These are phyloP conservation scores for Chytriomyces hyalinus DNA, from an alignment of 192 early-diverging fungal species.

Conservation along the genomic window DNA sequence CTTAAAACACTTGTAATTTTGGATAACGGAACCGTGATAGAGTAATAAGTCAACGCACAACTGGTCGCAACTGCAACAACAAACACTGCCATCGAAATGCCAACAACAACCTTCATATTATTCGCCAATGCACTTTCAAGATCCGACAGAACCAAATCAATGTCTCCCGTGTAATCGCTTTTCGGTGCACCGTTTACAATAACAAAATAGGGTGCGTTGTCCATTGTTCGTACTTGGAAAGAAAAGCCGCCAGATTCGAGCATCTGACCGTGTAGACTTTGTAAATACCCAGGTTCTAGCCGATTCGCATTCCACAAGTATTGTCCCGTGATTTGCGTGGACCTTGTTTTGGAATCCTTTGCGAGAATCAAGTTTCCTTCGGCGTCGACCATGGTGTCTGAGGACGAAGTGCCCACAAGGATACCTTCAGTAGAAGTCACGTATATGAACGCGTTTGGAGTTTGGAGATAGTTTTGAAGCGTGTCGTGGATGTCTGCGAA, in stretches of 20 bases:
- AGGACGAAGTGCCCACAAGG: too few relatives aligned
- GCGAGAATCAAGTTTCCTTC: too few relatives aligned
- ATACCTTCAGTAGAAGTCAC: background rate
- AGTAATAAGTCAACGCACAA: background rate
- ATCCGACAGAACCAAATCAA: background rate
- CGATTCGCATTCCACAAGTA: too few relatives aligned
- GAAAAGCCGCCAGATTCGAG: background rate
- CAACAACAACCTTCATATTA: background rate
- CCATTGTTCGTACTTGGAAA: background rate
- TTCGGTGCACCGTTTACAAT: constrained; percentile 5
- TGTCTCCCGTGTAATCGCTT: background rate
- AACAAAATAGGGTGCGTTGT: background rate
- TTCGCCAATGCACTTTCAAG: background rate
- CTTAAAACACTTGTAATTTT: background rate
- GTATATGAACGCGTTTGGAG: background rate
- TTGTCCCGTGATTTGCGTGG: too few relatives aligned
- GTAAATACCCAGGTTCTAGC: too few relatives aligned
- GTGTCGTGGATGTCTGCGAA: constrained; percentile 6
- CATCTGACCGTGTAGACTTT: too few relatives aligned
- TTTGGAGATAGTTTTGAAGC: background rate
- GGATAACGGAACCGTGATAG: background rate
- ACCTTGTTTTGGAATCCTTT: too few relatives aligned
- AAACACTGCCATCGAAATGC: background rate
- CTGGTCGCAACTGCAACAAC: background rate
- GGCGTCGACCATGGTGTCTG: too few relatives aligned